Base-by-base conservation (phyloP, 164 flowering plant genomes). In the Saururus chinensis region DNA sequence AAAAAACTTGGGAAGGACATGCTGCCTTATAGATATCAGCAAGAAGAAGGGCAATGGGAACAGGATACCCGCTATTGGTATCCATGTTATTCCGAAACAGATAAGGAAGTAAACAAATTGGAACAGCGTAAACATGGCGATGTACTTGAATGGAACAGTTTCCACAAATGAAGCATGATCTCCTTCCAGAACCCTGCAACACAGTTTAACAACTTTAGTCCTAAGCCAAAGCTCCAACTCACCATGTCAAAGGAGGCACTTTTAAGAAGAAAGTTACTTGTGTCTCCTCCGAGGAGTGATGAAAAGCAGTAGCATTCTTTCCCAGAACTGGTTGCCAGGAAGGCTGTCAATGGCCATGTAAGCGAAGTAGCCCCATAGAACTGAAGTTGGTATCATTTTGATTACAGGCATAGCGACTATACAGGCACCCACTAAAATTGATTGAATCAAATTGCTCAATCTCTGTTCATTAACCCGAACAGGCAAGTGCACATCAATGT, bases 301-400 rank as follows among this genome's bases (percentile, higher is more conserved):
- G 67, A 88, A 85, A 12, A 88, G 82, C 57, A 88, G 74, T 59
- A 80, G 66, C 14, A 81, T 63, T 65, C 96, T 79, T 71, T 85
- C 92, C 84, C 84, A 85, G 69, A 88, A 88, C 69, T 88, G 96
- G 71, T 82, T 88, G 35, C 96, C 96, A 7, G 92, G 92, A 19
- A 88, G 84, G 51, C 89, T 88, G 65, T 88, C 96, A 24, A 88
- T 76, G 56, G 92, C 84, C 96, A 88, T 86, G 74, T 80, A 88
- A 17, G 92, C 96, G 62, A 84, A 82, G 59, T 84, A 84, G 35
- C 87, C 87, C 87, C 87, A 82, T 25, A 82, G 76, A 61, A 82
- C 84, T 41, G 84, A 82, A 21, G 87, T 82, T 17, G 85, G 89
- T 55, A 84, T 82, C 69, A 25, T 56, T 70, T 66, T 80, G 55